Evolutionary conservation across 2,329 filamentous ascomycete genomes (phyloP), one percentile per base, ranked within the genome.

Genomic region (Aureobasidium namibiae): DNA sequence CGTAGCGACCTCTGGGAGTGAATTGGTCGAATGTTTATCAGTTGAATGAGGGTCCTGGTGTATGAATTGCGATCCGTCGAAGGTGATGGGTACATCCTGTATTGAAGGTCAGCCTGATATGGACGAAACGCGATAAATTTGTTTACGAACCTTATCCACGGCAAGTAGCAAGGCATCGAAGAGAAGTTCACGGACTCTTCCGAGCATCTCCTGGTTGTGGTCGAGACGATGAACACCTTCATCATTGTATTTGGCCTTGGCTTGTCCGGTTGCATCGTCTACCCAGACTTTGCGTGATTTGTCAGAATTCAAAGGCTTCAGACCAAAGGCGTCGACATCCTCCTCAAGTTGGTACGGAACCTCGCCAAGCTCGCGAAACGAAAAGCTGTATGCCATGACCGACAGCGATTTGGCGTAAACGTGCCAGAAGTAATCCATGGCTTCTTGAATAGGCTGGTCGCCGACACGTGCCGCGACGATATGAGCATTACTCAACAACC

Each of bases 301-400:
- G 3, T 77, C 73, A 34, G 76, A 75, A 44, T 79, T 72, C 23
- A 89, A 72, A 0, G 86, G 85, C 63, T 78, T 76, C 67, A 89
- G 89, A 1, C 82, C 84, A 62, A 88, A 74, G 3, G 82, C 86
- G 57, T 84, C 81, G 60, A 82, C 80, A 67, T 89, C 86, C 68
- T 89, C 86, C 62, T 86, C 82, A 3, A 89, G 75, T 65, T 89
- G 75, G 67, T 89, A 88, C 13, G 78, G 74, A 29, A 86, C 72
- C 39, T 78, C 73, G 2, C 80, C 77, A 31, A 88, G 75, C 42
- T 79, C 74, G 49, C 77, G 74, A 31, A 83, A 77, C 21, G 83
- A 78, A 63, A 87, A 88, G 2, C 79, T 79, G 13, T 82, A 73
- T 39, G 82, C 86, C 53, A 88, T 70, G 0, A 82, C 81, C 41